Percentiles rank a stretch among this genome's conserved stretches.
These are phyloP conservation scores for Podospora fimiseda DNA, from an alignment of 495 filamentous ascomycete species.

Conservation along the genomic window DNA sequence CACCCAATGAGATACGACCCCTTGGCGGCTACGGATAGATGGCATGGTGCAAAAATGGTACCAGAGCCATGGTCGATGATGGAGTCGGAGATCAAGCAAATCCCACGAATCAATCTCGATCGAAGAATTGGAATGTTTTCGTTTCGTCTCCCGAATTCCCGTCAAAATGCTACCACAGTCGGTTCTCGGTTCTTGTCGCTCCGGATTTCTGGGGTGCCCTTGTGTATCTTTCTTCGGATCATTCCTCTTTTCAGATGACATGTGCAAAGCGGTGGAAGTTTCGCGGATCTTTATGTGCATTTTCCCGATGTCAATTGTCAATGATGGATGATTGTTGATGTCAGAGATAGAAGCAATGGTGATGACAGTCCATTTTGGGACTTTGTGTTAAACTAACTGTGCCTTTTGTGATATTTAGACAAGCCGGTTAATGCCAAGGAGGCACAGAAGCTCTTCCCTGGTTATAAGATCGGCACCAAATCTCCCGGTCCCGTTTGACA, in stretches of 20 bases:
- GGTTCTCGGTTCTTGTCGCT: not conserved
- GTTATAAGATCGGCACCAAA: no score
- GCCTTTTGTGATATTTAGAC: no score
- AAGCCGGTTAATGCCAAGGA: no score
- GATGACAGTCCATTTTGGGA: no score
- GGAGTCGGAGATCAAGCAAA: not conserved
- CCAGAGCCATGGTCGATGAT: not conserved
- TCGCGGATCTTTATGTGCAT: not conserved
- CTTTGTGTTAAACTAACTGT: no score
- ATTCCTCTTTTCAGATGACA: not conserved
- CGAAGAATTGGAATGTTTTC: not conserved
- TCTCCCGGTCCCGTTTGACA: no score
- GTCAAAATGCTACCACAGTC: not conserved
- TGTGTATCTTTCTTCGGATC: not conserved
- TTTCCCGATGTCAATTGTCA: no score
- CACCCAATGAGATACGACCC: not conserved
- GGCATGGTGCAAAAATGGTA: slow-evolving; percentile 13
- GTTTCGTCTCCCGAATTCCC: not conserved
- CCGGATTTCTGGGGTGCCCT: not conserved
- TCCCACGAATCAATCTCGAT: slow-evolving; percentile 18
- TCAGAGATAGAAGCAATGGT: no score
- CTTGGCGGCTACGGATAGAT: no score
- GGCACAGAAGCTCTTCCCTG: no score
- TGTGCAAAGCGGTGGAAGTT: not conserved
- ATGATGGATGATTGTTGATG: no score